Percentiles rank a stretch among this genome's conserved stretches.
Evolutionary conservation across 371 early-diverging fungal species (phyloP).

Genomic region (Mucor circinelloides): DNA sequence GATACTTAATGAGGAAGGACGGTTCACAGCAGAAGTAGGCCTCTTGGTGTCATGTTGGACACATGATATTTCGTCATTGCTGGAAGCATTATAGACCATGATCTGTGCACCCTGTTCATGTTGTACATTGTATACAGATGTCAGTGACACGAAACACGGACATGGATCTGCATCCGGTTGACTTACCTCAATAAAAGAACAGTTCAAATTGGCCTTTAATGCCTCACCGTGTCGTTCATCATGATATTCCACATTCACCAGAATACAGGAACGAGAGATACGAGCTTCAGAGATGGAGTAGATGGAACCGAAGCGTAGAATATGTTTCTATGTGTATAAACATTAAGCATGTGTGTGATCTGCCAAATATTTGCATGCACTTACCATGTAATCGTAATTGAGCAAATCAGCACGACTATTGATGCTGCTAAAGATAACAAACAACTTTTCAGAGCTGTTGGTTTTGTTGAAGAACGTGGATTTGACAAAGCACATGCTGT

Average conservation of each 20-base stretch:
- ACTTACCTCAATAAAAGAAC: background rate
- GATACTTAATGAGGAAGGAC: background rate
- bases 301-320: slow-evolving; percentile 9
- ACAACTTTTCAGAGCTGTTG: background rate
- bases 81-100: background rate
- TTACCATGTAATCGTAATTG: slow-evolving; percentile 12
- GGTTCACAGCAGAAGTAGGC: background rate
- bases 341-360: background rate
- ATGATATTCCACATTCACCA: slow-evolving; percentile 14
- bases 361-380: background rate
- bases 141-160: background rate
- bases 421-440: slow-evolving; percentile 1
- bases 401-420: background rate
- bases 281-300: slow-evolving; percentile 4
- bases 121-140: background rate
- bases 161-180: background rate
- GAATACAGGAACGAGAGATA: background rate
- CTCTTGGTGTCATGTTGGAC: background rate
- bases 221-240: slow-evolving; percentile 7
- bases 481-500: slow-evolving; percentile 6
- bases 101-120: background rate
- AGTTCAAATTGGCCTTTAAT: background rate
- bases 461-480: background rate
- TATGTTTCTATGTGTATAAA: slow-evolving; percentile 1
- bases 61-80: background rate